phyloP scores from a whole-genome alignment of 257 asterid species.

The Solanum peruvianum region DNA sequence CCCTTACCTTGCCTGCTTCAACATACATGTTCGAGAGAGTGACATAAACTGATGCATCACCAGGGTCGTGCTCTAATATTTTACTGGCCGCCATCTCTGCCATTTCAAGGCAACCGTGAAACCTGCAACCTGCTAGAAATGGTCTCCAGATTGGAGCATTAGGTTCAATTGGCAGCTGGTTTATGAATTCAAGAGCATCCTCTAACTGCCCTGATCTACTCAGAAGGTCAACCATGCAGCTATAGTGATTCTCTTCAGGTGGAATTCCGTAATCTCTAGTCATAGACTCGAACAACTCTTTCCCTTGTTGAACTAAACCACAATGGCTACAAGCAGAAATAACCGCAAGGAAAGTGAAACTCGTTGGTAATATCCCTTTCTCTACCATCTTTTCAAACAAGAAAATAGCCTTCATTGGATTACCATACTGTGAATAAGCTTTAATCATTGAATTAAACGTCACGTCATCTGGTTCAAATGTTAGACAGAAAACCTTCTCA shows the following conservation, averaged over 20 bases:
- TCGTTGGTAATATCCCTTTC: neutral
- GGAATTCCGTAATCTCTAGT: neutral
- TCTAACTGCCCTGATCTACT: slow-evolving; percentile 16
- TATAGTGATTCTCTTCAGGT: slow-evolving; percentile 15
- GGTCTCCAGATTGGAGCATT: slow-evolving; percentile 12
- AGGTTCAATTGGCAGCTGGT: neutral
- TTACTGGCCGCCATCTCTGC: slow-evolving; percentile 9
- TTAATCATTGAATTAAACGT: slow-evolving; percentile 11
- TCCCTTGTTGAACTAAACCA: slow-evolving; percentile 15
- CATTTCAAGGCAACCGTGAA: neutral
- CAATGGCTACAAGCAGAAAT: slow-evolving; percentile 14
- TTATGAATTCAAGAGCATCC: slow-evolving; percentile 8
- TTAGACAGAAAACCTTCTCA: neutral
- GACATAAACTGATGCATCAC: slow-evolving; percentile 14
- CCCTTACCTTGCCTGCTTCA: slow-evolving; percentile 7
- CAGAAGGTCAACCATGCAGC: slow-evolving; percentile 20
- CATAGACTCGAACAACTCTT: slow-evolving; percentile 8
- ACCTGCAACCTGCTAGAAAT: slow-evolving; percentile 11
- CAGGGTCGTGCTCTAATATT: slow-evolving; percentile 10
- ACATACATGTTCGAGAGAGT: slow-evolving; percentile 13
- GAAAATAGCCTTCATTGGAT: neutral
- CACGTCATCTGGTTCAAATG: neutral
- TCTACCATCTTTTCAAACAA: slow-evolving; percentile 6
- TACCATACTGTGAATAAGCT: slow-evolving; percentile 9
- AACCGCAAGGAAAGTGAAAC: slow-evolving; percentile 11